Evolutionary conservation across 306 rosid species (phyloP), one percentile per base, ranked within the genome.

Genomic region (Rubus idaeus): DNA sequence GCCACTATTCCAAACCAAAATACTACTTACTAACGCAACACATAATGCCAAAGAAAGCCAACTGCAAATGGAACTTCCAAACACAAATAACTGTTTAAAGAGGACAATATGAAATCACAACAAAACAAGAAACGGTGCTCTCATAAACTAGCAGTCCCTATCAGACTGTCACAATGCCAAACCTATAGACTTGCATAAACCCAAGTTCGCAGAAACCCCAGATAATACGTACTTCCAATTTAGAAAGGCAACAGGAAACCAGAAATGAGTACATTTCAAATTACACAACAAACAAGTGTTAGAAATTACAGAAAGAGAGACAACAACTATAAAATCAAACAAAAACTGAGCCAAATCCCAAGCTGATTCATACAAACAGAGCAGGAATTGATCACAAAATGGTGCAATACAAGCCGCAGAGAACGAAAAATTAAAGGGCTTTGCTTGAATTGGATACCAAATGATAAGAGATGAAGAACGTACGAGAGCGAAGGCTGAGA

Each of bases 401-500:
- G 35, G 35, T 30, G 3, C 0, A 23, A 60, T 6, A 46, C 8
- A 23, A 40, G 40, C 4, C 18, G 58, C n/a, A 14, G 0, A 23
- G 8, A 52, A 57, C 2, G 9, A 16, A 14, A 23, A 30, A 14
- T 5, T n/a, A 62, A 57, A 37, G 53, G 73, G 76, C 35, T 58
- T 40, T 35, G 53, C 42, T 73, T 14, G 40, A 42, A 68, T 41
- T 41, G 40, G 58, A 51, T 45, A 71, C 49, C 56, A n/a, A 73
- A 75, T 4, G 26, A 5, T 52, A 74, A 68, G 42, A 76, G 73
- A 63, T 52, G 66, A 26, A 68, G 71, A 80, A 75, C 84, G 44
- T 84, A 84, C 84, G 82, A 71, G 71, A 77, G 67, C 18, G 80
- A 13, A 74, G 84, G n/a, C 21, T 51, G 56, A 23, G 14, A 39